Conservation (phyloP, 495 filamentous ascomycete genomes). For the Penicillium riverlandense region DNA sequence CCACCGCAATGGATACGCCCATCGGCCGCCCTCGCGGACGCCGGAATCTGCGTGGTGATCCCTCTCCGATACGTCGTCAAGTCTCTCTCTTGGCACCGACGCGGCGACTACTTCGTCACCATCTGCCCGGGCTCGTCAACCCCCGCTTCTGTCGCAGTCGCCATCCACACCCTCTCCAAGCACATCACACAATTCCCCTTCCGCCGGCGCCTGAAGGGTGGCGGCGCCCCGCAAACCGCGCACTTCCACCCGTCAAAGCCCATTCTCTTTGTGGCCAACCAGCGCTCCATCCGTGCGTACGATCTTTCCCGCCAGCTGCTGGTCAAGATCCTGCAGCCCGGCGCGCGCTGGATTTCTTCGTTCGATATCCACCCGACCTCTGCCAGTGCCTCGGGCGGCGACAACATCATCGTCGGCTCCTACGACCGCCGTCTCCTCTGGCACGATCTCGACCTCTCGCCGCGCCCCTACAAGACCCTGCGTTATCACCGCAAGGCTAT, state of each 20-base stretch:
- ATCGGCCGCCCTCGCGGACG: slow-evolving; percentile 59
- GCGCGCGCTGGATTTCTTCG: slow-evolving; percentile 88
- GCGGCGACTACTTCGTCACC: slow-evolving; percentile 90
- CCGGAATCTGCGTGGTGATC: slow-evolving; percentile 68
- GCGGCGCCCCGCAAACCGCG: slow-evolving; percentile 78
- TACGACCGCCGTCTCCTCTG: slow-evolving; percentile 92
- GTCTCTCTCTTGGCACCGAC: slow-evolving; percentile 89
- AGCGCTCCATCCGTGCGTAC: slow-evolving; percentile 84
- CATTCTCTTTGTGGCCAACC: slow-evolving; percentile 92
- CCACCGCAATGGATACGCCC: slow-evolving; percentile 80
- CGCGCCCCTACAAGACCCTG: slow-evolving; percentile 88
- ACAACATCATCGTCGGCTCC: slow-evolving; percentile 87
- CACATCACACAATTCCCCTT: slow-evolving; percentile 93
- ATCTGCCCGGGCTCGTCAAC: slow-evolving; percentile 70
- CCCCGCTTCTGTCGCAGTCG: slow-evolving; percentile 63
- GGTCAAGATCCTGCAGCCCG: slow-evolving; percentile 84
- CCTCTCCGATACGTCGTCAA: slow-evolving; percentile 80
- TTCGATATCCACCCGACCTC: slow-evolving; percentile 82
- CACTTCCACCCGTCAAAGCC: slow-evolving; percentile 92
- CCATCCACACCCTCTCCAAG: slow-evolving; percentile 91
- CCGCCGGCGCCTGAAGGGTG: slow-evolving; percentile 64
- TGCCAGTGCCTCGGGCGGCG: slow-evolving; percentile 53
- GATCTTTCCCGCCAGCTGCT: slow-evolving; percentile 85
- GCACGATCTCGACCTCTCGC: slow-evolving; percentile 93
- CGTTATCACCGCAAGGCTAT: slow-evolving; percentile 91